phyloP scores from a whole-genome alignment of 129 eudicot species.

The Arctium lappa region DNA sequence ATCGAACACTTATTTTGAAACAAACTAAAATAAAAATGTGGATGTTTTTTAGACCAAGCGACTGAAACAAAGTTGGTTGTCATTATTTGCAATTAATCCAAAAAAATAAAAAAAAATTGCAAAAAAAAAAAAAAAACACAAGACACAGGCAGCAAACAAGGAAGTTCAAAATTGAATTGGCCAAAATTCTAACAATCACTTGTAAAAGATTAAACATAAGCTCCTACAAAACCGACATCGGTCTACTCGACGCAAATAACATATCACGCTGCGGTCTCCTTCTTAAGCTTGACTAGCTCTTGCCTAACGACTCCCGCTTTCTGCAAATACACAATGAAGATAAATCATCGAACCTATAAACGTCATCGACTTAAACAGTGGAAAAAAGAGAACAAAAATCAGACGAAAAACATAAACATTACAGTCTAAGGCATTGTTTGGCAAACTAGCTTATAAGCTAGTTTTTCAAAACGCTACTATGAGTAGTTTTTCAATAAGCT shows the following conservation, averaged over 20 bases:
- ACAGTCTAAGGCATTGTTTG: neutral
- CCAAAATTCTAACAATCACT: conserved; percentile 17
- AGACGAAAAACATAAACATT: neutral
- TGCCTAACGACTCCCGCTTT: conserved; percentile 49
- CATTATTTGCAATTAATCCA: neutral
- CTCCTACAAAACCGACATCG: conserved; percentile 3
- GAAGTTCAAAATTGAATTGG: conserved; percentile 17
- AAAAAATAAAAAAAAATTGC: neutral
- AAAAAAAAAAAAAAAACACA: neutral
- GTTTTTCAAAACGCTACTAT: too few species aligned
- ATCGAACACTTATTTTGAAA: too few species aligned
- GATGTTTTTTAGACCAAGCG: too few species aligned
- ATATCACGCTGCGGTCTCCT: conserved; percentile 28
- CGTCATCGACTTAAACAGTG: neutral
- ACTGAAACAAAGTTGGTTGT: neutral
- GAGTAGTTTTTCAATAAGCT: too few species aligned
- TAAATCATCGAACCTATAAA: neutral
- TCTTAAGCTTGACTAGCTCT: conserved; percentile 49
- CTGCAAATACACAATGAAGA: conserved; percentile 18
- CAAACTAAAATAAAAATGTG: too few species aligned
- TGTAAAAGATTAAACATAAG: conserved; percentile 16
- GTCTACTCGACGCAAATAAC: conserved; percentile 23
- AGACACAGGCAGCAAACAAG: neutral
- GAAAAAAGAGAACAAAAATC: neutral
- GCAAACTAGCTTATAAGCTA: too few species aligned